phyloP scores from a whole-genome alignment of 495 filamentous ascomycete genomes.

The Rhypophila decipiens region DNA sequence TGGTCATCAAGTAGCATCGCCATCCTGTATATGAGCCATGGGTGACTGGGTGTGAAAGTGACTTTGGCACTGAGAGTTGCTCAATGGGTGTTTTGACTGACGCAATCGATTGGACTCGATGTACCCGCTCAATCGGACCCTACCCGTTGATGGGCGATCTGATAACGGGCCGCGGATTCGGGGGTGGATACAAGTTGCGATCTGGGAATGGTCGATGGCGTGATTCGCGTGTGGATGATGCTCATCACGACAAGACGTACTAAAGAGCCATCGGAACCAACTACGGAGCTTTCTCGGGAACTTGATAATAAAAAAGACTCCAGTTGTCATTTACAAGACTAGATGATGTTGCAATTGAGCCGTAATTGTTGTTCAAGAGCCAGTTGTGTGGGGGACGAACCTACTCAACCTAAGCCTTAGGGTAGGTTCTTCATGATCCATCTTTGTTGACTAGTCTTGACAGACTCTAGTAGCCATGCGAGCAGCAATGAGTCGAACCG shows the following conservation, averaged over 20 bases:
- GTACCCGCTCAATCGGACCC: no score
- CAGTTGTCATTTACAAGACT: background rate
- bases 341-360: background rate
- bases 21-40: no score
- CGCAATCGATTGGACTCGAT: no score
- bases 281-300: background rate
- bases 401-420: background rate
- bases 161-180: background rate
- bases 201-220: constrained; percentile 11
- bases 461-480: background rate
- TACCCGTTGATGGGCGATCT: no score
- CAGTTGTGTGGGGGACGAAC: background rate
- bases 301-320: background rate
- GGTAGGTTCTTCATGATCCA: background rate
- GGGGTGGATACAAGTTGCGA: constrained; percentile 3
- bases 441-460: background rate
- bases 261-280: background rate
- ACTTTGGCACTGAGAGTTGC: no score
- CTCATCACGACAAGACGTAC: constrained; percentile 6
- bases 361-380: background rate
- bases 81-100: no score
- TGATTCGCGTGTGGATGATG: constrained; percentile 17
- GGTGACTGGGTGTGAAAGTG: no score
- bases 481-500: constrained; percentile 6
- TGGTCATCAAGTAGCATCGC: no score